phyloP scores from a whole-genome alignment of 257 asterid species.

The Solanum chmielewskii region DNA sequence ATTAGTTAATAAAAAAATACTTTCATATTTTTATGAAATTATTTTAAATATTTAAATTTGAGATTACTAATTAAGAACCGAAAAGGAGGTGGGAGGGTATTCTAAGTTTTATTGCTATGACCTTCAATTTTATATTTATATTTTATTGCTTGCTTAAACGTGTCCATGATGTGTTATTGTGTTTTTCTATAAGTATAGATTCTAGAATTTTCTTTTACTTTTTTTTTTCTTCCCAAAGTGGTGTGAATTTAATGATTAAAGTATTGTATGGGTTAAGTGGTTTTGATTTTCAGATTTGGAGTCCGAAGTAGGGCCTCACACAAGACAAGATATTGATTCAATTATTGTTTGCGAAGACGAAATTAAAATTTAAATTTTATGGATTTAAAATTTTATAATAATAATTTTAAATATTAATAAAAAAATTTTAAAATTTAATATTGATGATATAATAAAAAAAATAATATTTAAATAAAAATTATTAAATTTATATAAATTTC shows the following conservation, averaged over 20 bases:
- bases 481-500: no score
- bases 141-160: not conserved
- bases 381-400: no score
- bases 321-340: not conserved
- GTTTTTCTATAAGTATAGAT: not conserved
- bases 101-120: not conserved
- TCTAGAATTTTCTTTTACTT: not conserved
- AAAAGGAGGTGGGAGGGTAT: no score
- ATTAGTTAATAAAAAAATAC: no score
- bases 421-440: no score
- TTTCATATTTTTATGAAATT: rapidly evolving
- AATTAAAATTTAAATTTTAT: no score
- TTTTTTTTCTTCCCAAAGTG: not conserved
- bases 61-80: not conserved
- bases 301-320: not conserved
- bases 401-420: no score
- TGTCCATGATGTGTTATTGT: not conserved
- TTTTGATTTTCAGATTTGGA: not conserved
- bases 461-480: no score
- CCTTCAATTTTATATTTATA: not conserved
- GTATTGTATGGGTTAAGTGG: not conserved
- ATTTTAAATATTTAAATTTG: not conserved
- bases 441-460: no score
- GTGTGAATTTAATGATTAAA: not conserved
- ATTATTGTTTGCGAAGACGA: not conserved